Evolutionary conservation across 352 stramenopile species (phyloP), one percentile per base, ranked within the genome.

Genomic region (Pythium aristosporum): DNA sequence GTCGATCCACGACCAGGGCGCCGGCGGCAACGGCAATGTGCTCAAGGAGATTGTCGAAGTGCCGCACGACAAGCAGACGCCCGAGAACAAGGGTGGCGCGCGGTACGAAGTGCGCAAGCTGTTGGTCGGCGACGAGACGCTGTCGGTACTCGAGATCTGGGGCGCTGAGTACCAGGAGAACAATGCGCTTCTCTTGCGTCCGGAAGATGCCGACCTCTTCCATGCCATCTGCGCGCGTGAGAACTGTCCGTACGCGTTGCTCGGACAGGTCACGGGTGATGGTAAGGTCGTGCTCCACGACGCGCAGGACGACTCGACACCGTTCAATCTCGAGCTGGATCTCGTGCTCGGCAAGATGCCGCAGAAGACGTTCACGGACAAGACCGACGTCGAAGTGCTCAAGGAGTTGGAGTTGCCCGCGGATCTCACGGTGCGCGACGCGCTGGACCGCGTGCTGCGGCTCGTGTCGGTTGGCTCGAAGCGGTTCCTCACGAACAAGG

Each of bases 141-240:
- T 99, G 21, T 98, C 94, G 12, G 97, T 99, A 30, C 80, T 99
- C 8, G 98, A 99, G 82, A 99, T 99, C 61, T 99, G 97, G 97
- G 97, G 97, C 39, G 96, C 97, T 16, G 98, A 99, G 86, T 99
- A 99, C 80, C 98, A 99, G 82, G 98, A 99, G 76, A 99, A 99
- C 72, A 98, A 99, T 69, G 97, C 94, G 23, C 76, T 99, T 21
- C 76, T 99, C 28, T 89, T 99, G 49, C 82, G 85, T 50, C 84
- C 93, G 8, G 80, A 96, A 49, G 87, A 98, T 62, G 76, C 88
- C 7, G 86, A 96, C 8, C 63, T 98, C 9, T 98, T 99, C 67
- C 73, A 96, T 68, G 83, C 88, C 65, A 98, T 99, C 63, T 98
- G 96, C 39, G 83, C 91, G 55, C 89, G 98, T 47, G 98, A 99